Conservation (phyloP, 2,329 filamentous ascomycete genomes). For the Talaromyces sp. region DNA sequence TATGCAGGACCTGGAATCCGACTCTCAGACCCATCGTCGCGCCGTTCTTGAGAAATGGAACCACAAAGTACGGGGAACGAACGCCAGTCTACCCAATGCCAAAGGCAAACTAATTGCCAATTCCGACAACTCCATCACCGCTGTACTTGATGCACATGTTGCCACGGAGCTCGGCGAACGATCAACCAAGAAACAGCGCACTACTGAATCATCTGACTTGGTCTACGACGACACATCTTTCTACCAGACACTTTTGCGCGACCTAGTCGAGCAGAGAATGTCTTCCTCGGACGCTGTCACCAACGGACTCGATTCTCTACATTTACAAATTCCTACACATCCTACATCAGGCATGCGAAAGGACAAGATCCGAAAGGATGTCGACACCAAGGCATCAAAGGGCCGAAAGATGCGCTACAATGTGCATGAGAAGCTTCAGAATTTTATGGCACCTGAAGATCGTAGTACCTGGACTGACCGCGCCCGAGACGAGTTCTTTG, state of each 20-base stretch:
- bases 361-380: slow-evolving; percentile 71
- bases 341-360: slow-evolving; percentile 45
- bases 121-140: slow-evolving; percentile 45
- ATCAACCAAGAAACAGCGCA: slow-evolving; percentile 32
- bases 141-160: slow-evolving; percentile 45
- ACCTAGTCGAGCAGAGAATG: slow-evolving; percentile 85
- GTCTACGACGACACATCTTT: slow-evolving; percentile 95
- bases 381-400: slow-evolving; percentile 94
- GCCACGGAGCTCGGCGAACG: slow-evolving; percentile 38
- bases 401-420: slow-evolving; percentile 91
- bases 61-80: slow-evolving; percentile 62
- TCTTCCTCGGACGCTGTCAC: slow-evolving; percentile 53
- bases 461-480: slow-evolving; percentile 73
- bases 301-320: slow-evolving; percentile 46
- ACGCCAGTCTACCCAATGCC: slow-evolving; percentile 52
- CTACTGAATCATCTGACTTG: slow-evolving; percentile 17
- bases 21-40: slow-evolving; percentile 60
- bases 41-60: slow-evolving; percentile 88
- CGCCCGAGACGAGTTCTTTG: slow-evolving; percentile 74
- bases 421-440: slow-evolving; percentile 94
- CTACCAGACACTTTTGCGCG: slow-evolving; percentile 88
- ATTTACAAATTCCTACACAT: slow-evolving; percentile 37
- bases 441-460: slow-evolving; percentile 95
- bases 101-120: slow-evolving; percentile 60
- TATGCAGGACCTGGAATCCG: slow-evolving; percentile 64